phyloP scores from a whole-genome alignment of 371 early-diverging fungal species.

The Rhizopus delemar region DNA sequence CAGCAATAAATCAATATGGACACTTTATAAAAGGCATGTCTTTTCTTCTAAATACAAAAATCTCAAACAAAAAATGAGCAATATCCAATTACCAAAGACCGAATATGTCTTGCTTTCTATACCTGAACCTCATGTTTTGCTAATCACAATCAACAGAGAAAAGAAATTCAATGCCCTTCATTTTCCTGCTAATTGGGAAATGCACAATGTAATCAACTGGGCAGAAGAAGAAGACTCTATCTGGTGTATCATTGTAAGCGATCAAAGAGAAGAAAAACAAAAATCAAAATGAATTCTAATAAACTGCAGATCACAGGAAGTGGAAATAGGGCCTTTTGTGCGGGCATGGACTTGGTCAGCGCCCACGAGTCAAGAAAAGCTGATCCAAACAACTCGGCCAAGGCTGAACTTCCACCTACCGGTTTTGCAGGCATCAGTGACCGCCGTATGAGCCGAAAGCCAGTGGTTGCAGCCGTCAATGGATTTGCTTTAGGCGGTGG shows the following conservation, averaged over 20 bases:
- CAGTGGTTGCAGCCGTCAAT: slow-evolving; percentile 57
- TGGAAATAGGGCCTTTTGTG: slow-evolving; percentile 51
- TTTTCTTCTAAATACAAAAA: neutral
- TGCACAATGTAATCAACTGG: slow-evolving; percentile 43
- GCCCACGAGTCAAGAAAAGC: slow-evolving; percentile 26
- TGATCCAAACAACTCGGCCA: slow-evolving; percentile 2
- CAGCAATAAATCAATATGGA: neutral
- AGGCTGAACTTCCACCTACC: slow-evolving; percentile 28
- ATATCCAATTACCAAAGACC: slow-evolving; percentile 36
- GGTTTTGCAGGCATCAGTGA: slow-evolving; percentile 54
- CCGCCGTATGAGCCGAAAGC: slow-evolving; percentile 41
- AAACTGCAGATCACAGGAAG: slow-evolving; percentile 46
- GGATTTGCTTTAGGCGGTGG: slow-evolving; percentile 55
- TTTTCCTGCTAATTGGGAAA: slow-evolving; percentile 47
- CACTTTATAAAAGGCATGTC: neutral
- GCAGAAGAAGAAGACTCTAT: slow-evolving; percentile 45
- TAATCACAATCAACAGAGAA: slow-evolving; percentile 51
- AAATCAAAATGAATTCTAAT: neutral
- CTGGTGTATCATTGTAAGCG: slow-evolving; percentile 50
- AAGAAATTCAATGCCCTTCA: slow-evolving; percentile 47
- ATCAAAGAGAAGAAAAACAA: neutral
- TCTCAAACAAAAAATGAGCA: no score
- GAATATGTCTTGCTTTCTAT: slow-evolving; percentile 33
- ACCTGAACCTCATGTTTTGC: slow-evolving; percentile 42
- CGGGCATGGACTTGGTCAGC: slow-evolving; percentile 52